Evolutionary conservation across 2,329 filamentous ascomycete species (phyloP), one percentile per base, ranked within the genome.

Genomic region (Curvularia lunata): DNA sequence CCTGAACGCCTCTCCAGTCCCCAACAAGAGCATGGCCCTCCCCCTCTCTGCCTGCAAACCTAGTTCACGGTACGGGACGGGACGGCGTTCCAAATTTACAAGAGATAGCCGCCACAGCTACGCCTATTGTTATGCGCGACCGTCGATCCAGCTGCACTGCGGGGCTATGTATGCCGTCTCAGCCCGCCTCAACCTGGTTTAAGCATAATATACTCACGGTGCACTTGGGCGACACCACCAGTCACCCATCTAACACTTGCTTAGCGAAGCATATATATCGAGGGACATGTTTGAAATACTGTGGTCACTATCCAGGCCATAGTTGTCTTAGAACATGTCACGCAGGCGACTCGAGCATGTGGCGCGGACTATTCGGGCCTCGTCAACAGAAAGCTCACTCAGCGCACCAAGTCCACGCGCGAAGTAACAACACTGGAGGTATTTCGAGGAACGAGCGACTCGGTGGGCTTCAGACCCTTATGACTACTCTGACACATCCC

Each of bases 301-400:
- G 7, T 42, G 45, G 38, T 19, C 50, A 54, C 50, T 21, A n/a
- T 48, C 38, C 28, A 21, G 19, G 18, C 46, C 30, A 7, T 28
- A 21, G 16, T 38, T 54, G 54, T 57, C 49, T 55, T 54, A 42
- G 38, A 34, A 48, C 30, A 38, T 25, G 45, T 48, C 38, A 46
- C 38, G 54, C 54, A 57, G 40, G 43, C 54, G 43, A 53, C 43
- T 37, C 13, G 45, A 48, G 37, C 34, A 37, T 48, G 54, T 54
- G 54, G 49, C 50, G 50, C 38, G 21, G 21, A 37, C 40, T 30
- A 21, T 30, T 18, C 50, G 34, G 41, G 38, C 9, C 9, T 46
- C 38, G 41, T 38, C 28, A 19, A 28, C 38, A 18, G 23, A 46
- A 55, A 12, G 32, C 30, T 32, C 45, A 37, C 46, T 19, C 50